Evolutionary conservation across 2,329 filamentous ascomycete species (phyloP).

Genomic region (Cordyceps tenuipes): DNA sequence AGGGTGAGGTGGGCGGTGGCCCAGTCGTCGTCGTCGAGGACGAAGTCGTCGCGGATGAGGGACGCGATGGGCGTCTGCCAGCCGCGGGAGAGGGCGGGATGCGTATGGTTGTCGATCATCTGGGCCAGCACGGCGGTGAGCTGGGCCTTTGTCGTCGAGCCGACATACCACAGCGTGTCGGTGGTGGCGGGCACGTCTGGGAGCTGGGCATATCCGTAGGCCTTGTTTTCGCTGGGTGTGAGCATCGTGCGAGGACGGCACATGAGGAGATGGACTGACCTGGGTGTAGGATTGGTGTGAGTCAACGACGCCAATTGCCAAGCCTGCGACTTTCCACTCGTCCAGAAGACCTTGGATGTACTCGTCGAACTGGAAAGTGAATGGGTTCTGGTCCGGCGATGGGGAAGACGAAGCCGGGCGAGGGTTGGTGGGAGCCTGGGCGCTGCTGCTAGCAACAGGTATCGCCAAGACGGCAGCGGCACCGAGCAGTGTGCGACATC

Average conservation of each 20-base stretch:
- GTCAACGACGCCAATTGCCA: conserved; percentile 40
- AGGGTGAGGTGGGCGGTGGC: conserved; percentile 42
- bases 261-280: conserved; percentile 19
- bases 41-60: conserved; percentile 44
- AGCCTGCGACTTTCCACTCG: conserved; percentile 38
- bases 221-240: conserved; percentile 14
- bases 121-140: conserved; percentile 42
- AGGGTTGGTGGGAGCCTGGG: neutral
- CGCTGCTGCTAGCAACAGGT: neutral
- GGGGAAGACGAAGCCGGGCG: neutral
- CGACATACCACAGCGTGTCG: conserved; percentile 46
- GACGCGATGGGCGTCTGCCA: conserved; percentile 40
- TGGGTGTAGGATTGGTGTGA: conserved; percentile 31
- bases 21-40: conserved; percentile 36
- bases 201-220: conserved; percentile 22
- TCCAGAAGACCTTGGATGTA: conserved; percentile 14
- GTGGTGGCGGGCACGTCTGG: conserved; percentile 31
- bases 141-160: conserved; percentile 49
- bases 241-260: neutral
- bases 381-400: conserved; percentile 4
- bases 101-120: conserved; percentile 35
- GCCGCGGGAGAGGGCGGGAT: conserved; percentile 23
- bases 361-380: conserved; percentile 12
- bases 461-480: neutral
- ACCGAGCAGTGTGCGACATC: neutral